These are phyloP conservation scores for Trichosporon inkin DNA, from an alignment of 1,284 basidiomycete species.

Conservation along the genomic window DNA sequence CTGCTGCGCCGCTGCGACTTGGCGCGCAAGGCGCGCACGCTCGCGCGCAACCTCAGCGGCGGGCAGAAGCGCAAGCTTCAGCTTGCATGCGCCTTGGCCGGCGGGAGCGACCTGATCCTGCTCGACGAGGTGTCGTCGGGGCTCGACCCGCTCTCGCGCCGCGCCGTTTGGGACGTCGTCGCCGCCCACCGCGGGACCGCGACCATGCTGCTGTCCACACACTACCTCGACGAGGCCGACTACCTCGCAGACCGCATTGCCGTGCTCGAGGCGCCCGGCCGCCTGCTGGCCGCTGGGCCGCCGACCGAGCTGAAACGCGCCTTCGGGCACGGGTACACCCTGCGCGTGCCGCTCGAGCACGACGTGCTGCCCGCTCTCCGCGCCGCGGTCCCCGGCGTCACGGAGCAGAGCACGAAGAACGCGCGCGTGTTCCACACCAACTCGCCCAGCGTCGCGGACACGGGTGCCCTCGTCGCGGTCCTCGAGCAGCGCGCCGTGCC, in stretches of 20 bases:
- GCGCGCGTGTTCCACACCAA: conserved; percentile 28
- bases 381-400: conserved; percentile 1
- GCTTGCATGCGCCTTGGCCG: conserved; percentile 69
- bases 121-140: conserved; percentile 72
- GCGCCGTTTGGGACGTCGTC: conserved; percentile 70
- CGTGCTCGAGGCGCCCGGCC: conserved; percentile 69
- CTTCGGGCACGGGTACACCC: conserved; percentile 67
- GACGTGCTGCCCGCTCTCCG: conserved; percentile 9
- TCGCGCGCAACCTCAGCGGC: conserved; percentile 64
- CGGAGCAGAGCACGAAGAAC: conserved; percentile 12
- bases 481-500: conserved; percentile 48
- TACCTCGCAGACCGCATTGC: conserved; percentile 70
- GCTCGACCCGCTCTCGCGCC: conserved; percentile 70
- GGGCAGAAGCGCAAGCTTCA: conserved; percentile 79
- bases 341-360: conserved; percentile 54
- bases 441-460: conserved; percentile 57
- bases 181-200: conserved; percentile 62
- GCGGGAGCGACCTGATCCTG: conserved; percentile 61
- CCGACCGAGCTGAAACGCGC: conserved; percentile 67
- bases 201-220: conserved; percentile 66
- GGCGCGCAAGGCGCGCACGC: conserved; percentile 61
- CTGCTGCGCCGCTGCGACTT: conserved; percentile 68
- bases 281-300: conserved; percentile 65
- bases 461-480: conserved; percentile 58
- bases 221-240: conserved; percentile 74